A percentile compares a stretch with the other conserved stretches of the same genome.
These are phyloP conservation scores for Microcyclospora tardicrescens DNA, from an alignment of 2,329 filamentous ascomycete species.

Conservation along the genomic window DNA sequence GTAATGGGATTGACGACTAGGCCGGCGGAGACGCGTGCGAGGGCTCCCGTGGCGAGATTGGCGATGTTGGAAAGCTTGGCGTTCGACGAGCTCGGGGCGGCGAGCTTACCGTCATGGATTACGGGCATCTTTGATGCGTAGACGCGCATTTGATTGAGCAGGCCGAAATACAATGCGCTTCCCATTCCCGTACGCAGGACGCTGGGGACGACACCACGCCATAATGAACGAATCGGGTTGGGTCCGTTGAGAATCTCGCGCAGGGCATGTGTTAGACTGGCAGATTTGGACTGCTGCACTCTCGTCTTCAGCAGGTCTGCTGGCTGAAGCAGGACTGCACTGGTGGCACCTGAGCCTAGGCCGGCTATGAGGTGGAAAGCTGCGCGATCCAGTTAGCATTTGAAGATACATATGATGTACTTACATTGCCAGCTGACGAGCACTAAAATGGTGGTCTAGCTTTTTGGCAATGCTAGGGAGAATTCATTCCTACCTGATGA, in stretches of 20 bases:
- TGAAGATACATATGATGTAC: neutral
- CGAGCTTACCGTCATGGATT: slow-evolving; percentile 1
- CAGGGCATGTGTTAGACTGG: slow-evolving; percentile 52
- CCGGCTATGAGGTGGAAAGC: slow-evolving; percentile 83
- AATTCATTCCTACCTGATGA: slow-evolving; percentile 31
- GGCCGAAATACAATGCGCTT: slow-evolving; percentile 86
- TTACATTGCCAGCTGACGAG: neutral
- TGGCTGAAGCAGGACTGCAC: slow-evolving; percentile 82
- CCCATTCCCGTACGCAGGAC: slow-evolving; percentile 89
- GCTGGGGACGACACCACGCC: slow-evolving; percentile 85
- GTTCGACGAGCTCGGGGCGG: slow-evolving; percentile 46
- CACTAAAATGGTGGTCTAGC: neutral
- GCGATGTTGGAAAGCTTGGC: slow-evolving; percentile 72
- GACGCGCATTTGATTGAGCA: slow-evolving; percentile 52
- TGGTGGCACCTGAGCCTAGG: slow-evolving; percentile 72
- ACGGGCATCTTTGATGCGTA: slow-evolving; percentile 21
- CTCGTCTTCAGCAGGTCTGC: slow-evolving; percentile 94
- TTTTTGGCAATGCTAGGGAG: neutral
- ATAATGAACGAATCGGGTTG: slow-evolving; percentile 60
- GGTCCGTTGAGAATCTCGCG: slow-evolving; percentile 55
- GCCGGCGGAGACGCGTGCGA: slow-evolving; percentile 73
- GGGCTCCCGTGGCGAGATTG: slow-evolving; percentile 74
- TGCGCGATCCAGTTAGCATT: slow-evolving; percentile 19
- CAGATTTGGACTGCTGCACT: slow-evolving; percentile 71
- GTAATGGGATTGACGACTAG: slow-evolving; percentile 93